Base-by-base conservation (phyloP, 805 yeast genomes). In the Candida coquimbonensis region DNA sequence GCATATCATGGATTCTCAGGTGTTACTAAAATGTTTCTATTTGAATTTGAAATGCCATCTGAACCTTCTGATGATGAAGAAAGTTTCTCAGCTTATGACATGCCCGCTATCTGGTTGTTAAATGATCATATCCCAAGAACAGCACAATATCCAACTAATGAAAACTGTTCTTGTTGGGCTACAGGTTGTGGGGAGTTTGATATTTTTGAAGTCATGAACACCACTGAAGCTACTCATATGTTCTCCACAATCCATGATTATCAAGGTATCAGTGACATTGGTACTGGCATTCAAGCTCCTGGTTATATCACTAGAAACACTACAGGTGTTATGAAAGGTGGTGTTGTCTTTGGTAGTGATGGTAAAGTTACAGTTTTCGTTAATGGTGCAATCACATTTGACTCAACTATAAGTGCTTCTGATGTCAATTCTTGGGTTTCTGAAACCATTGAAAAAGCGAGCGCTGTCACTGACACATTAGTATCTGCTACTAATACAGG, bases 171-270 rank as follows among this genome's bases (percentile, higher is more conserved):
- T 7, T 80, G 88, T 57, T 83, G 90, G 90, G 69, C 75, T 39
- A 73, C 83, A 27, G 91, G 90, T 11, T 81, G 89, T 64, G 89
- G 90, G 61, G 89, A 83, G 63, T 81, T 78, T 54, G 91, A 83
- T 64, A 75, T 82, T 53, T 83, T 83, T 59, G 91, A 84, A 66
- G 80, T 79, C 36, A 74, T 81, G 78, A 83, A 83, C 64, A 64
- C 67, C 46, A 78, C 87, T 14, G 77, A 77, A 51, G 61, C 75
- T 25, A 63, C 62, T 42, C 72, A 80, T 47, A 70, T 84, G 53
- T 81, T 69, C 64, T 71, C 88, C 17, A 81, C 90, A 8, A 66
- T 84, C 61, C 93, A 84, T 61, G 87, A 81, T 57, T 84, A 74
- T 71, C 93, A 84, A 63, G 87, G 87, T 36, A 76, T 81, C 39